phyloP scores from a whole-genome alignment of 352 stramenopile genomes.

The Globisporangium acanthophoron region DNA sequence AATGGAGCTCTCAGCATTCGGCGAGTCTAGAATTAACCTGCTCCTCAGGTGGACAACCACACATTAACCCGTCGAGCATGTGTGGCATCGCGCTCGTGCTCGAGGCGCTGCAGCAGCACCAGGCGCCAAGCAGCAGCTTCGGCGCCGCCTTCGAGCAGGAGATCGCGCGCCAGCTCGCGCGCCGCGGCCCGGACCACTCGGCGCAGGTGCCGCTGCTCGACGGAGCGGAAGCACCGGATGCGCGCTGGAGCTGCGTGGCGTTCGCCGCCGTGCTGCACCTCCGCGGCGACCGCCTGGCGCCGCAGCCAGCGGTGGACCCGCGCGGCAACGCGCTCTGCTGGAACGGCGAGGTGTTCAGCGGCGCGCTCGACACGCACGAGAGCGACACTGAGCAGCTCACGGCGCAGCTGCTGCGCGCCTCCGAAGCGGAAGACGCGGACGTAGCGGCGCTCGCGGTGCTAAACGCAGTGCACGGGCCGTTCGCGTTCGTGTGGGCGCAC shows the following conservation, averaged over 20 bases:
- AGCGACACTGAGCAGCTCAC: slow-evolving; percentile 50
- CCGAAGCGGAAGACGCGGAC: background rate
- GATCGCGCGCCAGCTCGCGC: slow-evolving; percentile 12
- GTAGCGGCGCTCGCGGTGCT: slow-evolving; percentile 29
- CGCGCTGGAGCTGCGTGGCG: slow-evolving; percentile 32
- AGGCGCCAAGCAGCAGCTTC: background rate
- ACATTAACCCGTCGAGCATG: slow-evolving; percentile 11
- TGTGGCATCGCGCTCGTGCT: slow-evolving; percentile 31
- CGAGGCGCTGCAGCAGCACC: slow-evolving; percentile 5
- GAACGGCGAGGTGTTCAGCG: slow-evolving; percentile 92
- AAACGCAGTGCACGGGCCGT: slow-evolving; percentile 59
- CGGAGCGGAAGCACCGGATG: no score
- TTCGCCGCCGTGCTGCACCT: slow-evolving; percentile 89
- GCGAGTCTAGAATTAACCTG: no score
- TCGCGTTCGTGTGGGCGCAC: slow-evolving; percentile 82
- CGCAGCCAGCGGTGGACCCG: slow-evolving; percentile 80
- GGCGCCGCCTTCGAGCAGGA: slow-evolving; percentile 9
- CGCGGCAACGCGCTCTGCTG: slow-evolving; percentile 77
- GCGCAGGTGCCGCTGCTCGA: background rate
- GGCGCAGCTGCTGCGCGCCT: slow-evolving; percentile 25
- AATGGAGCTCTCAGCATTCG: no score
- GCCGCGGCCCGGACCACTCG: slow-evolving; percentile 29
- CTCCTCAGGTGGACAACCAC: no score
- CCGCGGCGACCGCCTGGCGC: slow-evolving; percentile 49
- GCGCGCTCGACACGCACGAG: slow-evolving; percentile 8